These are phyloP conservation scores for Globisporangium megalacanthum DNA, from an alignment of 352 stramenopile genomes.

Conservation along the genomic window DNA sequence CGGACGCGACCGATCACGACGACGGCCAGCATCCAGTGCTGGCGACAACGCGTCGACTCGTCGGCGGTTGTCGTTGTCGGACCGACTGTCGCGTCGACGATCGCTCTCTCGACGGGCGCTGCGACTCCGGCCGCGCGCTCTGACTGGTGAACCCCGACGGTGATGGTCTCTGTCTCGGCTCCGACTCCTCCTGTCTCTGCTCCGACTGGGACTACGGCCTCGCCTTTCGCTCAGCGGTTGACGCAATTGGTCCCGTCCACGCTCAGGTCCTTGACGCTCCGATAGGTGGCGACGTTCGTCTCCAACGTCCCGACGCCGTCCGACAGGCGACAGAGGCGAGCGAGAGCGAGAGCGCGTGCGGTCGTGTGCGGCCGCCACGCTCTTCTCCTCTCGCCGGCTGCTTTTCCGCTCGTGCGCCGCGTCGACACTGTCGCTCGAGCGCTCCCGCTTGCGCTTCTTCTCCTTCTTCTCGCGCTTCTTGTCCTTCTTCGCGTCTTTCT, in stretches of 20 bases:
- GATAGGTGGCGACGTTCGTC: background rate
- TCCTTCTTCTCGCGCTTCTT: conserved; percentile 63
- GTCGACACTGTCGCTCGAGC: conserved; percentile 9
- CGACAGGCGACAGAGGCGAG: background rate
- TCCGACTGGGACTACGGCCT: conserved; percentile 1
- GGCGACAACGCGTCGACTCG: background rate
- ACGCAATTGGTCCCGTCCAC: background rate
- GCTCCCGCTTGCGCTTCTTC: conserved; percentile 25
- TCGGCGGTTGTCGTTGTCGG: background rate
- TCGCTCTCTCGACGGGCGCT: background rate
- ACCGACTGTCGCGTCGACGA: background rate
- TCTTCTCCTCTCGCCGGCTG: no score
- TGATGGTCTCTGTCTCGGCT: background rate
- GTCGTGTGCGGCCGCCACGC: no score
- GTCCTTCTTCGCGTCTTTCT: conserved; percentile 63
- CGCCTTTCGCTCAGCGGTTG: background rate
- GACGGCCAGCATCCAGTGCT: background rate
- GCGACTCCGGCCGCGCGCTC: background rate
- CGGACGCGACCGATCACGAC: conserved; percentile 1
- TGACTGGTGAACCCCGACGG: background rate
- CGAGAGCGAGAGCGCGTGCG: conserved; percentile 3
- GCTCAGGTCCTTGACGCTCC: background rate
- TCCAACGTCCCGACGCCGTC: background rate
- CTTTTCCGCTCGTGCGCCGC: no score
- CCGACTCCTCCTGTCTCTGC: background rate